Conservation (phyloP, 306 rosid genomes). For the Quercus rubra region DNA sequence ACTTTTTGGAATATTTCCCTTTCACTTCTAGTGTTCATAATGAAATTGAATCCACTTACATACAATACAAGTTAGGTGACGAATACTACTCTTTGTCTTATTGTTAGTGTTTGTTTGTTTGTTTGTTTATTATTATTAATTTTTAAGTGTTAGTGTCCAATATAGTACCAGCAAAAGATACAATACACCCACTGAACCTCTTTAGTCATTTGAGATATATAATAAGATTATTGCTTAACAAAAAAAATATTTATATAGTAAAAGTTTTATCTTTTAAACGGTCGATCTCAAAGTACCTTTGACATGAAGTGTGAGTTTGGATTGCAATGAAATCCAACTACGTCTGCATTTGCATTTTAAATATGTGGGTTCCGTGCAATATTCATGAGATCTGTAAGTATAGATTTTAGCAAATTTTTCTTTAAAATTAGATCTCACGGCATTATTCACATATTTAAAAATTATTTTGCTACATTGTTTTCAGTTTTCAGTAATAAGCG, state of each 20-base stretch:
- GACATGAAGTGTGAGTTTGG: not conserved
- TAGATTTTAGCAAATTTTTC: no score
- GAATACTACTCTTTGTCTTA: not conserved
- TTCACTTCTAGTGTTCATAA: not conserved
- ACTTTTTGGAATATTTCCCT: not conserved
- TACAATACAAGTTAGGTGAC: not conserved
- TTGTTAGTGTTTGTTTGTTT: not conserved
- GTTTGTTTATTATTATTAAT: no score
- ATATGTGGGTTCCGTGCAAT: fast-evolving
- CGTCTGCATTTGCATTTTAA: no score
- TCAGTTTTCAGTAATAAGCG: no score
- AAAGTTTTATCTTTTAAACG: no score
- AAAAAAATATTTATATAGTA: no score
- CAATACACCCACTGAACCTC: not conserved
- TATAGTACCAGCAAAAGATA: not conserved
- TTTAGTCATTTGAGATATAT: not conserved
- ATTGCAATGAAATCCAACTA: no score
- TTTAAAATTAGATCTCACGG: no score
- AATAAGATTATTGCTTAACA: not conserved
- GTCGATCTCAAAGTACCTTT: no score
- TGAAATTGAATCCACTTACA: not conserved
- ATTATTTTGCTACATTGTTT: no score
- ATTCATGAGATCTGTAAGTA: fast-evolving
- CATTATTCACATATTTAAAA: no score
- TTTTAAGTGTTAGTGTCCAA: not conserved